Percentiles rank a stretch among this genome's conserved stretches.
These are phyloP conservation scores for Ensete ventricosum DNA, from an alignment of 176 grass and related monocot genomes.

Conservation along the genomic window DNA sequence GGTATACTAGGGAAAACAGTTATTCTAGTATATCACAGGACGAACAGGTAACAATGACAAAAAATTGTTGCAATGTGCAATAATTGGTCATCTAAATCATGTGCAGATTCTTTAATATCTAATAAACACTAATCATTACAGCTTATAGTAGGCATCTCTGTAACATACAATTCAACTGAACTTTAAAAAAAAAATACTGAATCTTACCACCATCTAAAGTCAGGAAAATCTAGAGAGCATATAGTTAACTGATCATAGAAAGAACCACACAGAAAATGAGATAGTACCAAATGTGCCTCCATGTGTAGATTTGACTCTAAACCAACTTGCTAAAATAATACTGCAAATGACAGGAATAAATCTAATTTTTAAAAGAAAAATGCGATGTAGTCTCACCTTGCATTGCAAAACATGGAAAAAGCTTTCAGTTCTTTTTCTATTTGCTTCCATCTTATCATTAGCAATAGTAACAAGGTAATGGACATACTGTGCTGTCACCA, in stretches of 20 bases:
- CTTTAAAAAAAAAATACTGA: not conserved
- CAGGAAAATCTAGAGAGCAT: not conserved
- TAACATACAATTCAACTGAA: not conserved
- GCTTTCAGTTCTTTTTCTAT: conserved; percentile 57
- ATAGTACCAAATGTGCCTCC: not conserved
- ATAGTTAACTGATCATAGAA: not conserved
- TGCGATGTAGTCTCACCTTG: conserved; percentile 27
- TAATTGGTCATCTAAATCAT: not conserved
- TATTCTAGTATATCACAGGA: not conserved
- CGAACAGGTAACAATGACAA: not conserved
- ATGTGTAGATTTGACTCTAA: not conserved
- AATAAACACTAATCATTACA: not conserved
- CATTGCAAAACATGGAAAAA: conserved; percentile 51
- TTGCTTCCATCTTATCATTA: conserved; percentile 87
- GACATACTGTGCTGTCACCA: conserved; percentile 54
- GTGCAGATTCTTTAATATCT: not conserved
- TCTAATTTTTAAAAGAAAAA: no score
- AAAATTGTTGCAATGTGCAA: not conserved
- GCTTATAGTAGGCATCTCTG: not conserved
- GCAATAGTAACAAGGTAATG: conserved; percentile 62
- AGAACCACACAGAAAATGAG: not conserved
- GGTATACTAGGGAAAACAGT: not conserved
- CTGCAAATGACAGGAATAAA: not conserved
- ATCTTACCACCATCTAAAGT: no score
- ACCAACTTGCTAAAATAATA: not conserved